phyloP scores from a whole-genome alignment of 2,329 filamentous ascomycete genomes.

The Chaetomiaceae sp. region DNA sequence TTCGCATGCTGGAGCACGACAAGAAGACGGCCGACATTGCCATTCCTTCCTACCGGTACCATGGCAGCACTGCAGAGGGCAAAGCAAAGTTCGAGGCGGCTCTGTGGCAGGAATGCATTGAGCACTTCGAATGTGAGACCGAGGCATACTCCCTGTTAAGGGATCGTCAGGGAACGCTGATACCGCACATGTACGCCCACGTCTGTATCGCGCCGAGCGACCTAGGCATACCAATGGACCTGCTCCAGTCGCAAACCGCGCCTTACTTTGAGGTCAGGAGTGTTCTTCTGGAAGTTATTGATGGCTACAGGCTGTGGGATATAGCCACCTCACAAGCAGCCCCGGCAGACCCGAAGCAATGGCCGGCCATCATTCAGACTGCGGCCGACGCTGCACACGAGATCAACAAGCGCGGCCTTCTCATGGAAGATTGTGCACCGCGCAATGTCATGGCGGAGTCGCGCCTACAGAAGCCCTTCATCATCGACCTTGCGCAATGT shows the following conservation, averaged over 20 bases:
- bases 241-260: not conserved
- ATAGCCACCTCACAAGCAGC: not conserved
- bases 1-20: not conserved
- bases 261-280: not conserved
- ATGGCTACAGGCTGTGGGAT: not conserved
- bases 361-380: not conserved
- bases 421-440: not conserved
- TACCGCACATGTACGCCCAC: constrained; percentile 1
- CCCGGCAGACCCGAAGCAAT: not conserved
- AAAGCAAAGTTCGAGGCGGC: not conserved
- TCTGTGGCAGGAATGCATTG: not conserved
- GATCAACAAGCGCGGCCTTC: constrained; percentile 1
- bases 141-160: not conserved
- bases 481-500: not conserved
- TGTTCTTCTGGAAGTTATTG: not conserved
- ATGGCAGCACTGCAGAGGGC: not conserved
- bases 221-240: not conserved
- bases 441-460: not conserved
- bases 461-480: not conserved
- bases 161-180: constrained; percentile 1
- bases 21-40: not conserved
- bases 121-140: constrained; percentile 1
- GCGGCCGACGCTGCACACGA: not conserved
- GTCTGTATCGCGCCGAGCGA: not conserved
- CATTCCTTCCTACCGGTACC: not conserved